These are phyloP conservation scores for Solidago caesia DNA, from an alignment of 129 eudicot species.

Conservation along the genomic window DNA sequence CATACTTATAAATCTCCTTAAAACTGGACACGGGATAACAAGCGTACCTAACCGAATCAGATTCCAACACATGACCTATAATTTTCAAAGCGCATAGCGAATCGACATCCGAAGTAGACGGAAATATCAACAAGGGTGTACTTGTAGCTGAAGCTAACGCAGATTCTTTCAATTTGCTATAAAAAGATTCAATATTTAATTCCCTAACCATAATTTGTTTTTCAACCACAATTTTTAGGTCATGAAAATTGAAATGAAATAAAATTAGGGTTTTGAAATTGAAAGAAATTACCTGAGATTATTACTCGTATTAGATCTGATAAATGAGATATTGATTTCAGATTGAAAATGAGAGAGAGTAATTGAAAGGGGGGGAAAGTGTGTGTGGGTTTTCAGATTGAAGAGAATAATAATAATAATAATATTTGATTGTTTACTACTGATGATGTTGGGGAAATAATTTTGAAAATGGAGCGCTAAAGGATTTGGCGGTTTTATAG, in stretches of 20 bases:
- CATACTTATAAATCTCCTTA: conserved; percentile 74
- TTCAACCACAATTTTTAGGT: not conserved
- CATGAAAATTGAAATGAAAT: conserved; percentile 1
- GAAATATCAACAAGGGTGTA: conserved; percentile 70
- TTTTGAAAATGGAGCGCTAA: no score
- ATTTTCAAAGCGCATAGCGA: conserved; percentile 89
- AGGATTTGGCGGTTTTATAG: no score
- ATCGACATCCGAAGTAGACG: conserved; percentile 91
- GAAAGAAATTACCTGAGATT: conserved; percentile 8
- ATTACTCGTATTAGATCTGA: conserved; percentile 1
- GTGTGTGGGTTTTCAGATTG: conserved; percentile 5
- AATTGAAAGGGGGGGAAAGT: conserved; percentile 13
- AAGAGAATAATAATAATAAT: not conserved
- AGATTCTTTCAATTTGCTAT: conserved; percentile 56
- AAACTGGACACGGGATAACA: conserved; percentile 90
- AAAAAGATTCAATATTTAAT: conserved; percentile 74
- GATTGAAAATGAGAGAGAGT: not conserved
- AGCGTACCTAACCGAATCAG: conserved; percentile 87
- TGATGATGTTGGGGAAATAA: conserved; percentile 11
- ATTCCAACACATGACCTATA: conserved; percentile 75
- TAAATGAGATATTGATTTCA: not conserved
- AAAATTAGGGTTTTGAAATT: conserved; percentile 17
- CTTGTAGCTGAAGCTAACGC: conserved; percentile 58
- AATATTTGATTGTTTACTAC: conserved; percentile 18
- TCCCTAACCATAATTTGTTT: conserved; percentile 74